Base-by-base conservation (phyloP, 352 stramenopile species). In the Blastocystis sp. region DNA sequence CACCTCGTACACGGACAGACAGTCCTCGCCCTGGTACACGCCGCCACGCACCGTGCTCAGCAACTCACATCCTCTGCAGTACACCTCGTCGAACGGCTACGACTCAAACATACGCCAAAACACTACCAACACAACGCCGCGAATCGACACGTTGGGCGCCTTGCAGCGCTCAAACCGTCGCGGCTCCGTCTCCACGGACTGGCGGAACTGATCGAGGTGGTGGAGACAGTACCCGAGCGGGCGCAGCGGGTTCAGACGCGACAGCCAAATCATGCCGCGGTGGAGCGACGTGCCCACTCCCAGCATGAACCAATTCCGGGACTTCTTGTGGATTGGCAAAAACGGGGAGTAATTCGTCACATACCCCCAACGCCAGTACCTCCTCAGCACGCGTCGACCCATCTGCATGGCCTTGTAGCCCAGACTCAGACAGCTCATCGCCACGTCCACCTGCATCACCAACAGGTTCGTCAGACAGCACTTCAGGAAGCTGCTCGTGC, bases 291-390 rank as follows among this genome's bases (percentile, higher is more conserved):
- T 16, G 45, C 45, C 6, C 45, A 55, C 6, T 55, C 6, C 45
- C 45, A 55, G 0, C 0, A 16, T 0, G 0, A 55, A 6, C 45
- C 45, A 55, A 16, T 55, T 55, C 16, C 45, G 45, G 16, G 45
- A 55, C 45, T 55, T 55, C 45, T 55, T 55, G 59, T 31, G 59
- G 59, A 12, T 65, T 21, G 6, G 59, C n/a, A 77, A 24, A 41
- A 77, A 77, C 29, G 66, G 66, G n/a, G 66, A 77, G 66, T 31
- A 45, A 24, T 45, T 60, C 9, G 66, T 60, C 6, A 77, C n/a
- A 29, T 31, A 37, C 10, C 66, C 66, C 24, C 50, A 35, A 2
- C 16, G 13, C 9, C 37, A 41, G 45, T 16, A 16, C 45, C 45
- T 16, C 6, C 45, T 16, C 6, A 55, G 0, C 45, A 55, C 0